Evolutionary conservation across 805 yeast species (phyloP).

Genomic region (Wickerhamomyces rabaulensis): DNA sequence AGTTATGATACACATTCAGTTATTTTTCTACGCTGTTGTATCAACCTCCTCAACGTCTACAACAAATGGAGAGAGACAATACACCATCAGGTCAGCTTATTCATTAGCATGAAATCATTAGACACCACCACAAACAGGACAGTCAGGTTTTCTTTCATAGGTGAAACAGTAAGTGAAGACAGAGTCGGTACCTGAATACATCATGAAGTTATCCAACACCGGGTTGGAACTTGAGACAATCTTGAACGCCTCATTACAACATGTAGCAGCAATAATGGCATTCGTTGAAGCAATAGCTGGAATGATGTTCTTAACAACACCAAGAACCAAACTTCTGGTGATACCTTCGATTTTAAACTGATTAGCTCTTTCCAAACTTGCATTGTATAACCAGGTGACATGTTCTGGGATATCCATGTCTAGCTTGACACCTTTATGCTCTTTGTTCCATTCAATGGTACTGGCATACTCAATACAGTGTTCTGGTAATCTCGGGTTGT

Average conservation of each 20-base stretch:
- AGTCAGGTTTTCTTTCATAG: constrained; percentile 53
- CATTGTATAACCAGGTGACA: constrained; percentile 54
- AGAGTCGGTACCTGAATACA: constrained; percentile 80
- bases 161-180: constrained; percentile 69
- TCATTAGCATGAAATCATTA: neutral
- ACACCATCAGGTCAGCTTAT: too few species aligned
- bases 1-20: too few species aligned
- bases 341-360: constrained; percentile 66
- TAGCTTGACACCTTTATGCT: constrained; percentile 40
- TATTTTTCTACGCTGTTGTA: too few species aligned
- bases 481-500: constrained; percentile 90
- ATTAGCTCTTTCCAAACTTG: constrained; percentile 54
- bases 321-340: constrained; percentile 65
- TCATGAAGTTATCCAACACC: constrained; percentile 69
- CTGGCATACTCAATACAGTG: constrained; percentile 93
- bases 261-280: constrained; percentile 84
- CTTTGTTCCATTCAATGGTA: constrained; percentile 65
- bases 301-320: constrained; percentile 85
- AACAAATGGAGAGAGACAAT: too few species aligned
- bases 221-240: constrained; percentile 69
- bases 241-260: constrained; percentile 83
- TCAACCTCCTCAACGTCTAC: too few species aligned
- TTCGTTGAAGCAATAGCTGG: constrained; percentile 95
- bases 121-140: constrained; percentile 69
- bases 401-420: constrained; percentile 69